Percentiles rank a stretch among this genome's conserved stretches.
Evolutionary conservation across 495 filamentous ascomycete genomes (phyloP).

Genomic region (Trichoderma asperelloides): DNA sequence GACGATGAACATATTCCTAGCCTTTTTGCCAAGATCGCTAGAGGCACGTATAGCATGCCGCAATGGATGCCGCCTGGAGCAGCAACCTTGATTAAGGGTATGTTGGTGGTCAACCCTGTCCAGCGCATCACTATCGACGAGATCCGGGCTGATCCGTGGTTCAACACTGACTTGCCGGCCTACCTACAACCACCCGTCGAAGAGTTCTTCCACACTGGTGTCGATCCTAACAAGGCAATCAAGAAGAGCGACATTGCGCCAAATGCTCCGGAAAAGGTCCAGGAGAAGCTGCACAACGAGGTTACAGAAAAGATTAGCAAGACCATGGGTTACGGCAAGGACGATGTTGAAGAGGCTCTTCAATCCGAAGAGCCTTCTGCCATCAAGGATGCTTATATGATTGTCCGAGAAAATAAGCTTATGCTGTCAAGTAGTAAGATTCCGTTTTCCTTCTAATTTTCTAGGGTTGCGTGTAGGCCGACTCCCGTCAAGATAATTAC

Average conservation of each 20-base stretch:
- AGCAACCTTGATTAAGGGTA: constrained; percentile 75
- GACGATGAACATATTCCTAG: constrained; percentile 77
- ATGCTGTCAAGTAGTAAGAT: constrained; percentile 86
- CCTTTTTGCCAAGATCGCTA: constrained; percentile 34
- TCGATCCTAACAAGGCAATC: constrained; percentile 83
- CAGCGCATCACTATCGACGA: constrained; percentile 88
- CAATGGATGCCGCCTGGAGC: constrained; percentile 80
- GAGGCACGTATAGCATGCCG: constrained; percentile 78
- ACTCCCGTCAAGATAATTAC: constrained; percentile 27
- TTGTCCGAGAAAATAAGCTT: constrained; percentile 93
- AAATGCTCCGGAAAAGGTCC: constrained; percentile 63
- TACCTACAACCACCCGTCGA: constrained; percentile 88
- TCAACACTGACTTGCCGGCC: constrained; percentile 69
- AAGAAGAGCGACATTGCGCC: constrained; percentile 69
- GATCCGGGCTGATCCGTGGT: constrained; percentile 93
- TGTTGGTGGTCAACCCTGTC: constrained; percentile 91
- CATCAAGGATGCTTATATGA: constrained; percentile 97
- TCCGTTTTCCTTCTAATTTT: not conserved
- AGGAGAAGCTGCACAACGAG: constrained; percentile 81
- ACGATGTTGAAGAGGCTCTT: constrained; percentile 90
- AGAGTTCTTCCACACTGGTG: constrained; percentile 86
- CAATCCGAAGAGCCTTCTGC: constrained; percentile 87
- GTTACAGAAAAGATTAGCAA: constrained; percentile 92
- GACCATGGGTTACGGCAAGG: constrained; percentile 93
- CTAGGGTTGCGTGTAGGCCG: constrained; percentile 1